phyloP scores from a whole-genome alignment of 2,329 filamentous ascomycete species.

The Lasiodiplodia theobromae region DNA sequence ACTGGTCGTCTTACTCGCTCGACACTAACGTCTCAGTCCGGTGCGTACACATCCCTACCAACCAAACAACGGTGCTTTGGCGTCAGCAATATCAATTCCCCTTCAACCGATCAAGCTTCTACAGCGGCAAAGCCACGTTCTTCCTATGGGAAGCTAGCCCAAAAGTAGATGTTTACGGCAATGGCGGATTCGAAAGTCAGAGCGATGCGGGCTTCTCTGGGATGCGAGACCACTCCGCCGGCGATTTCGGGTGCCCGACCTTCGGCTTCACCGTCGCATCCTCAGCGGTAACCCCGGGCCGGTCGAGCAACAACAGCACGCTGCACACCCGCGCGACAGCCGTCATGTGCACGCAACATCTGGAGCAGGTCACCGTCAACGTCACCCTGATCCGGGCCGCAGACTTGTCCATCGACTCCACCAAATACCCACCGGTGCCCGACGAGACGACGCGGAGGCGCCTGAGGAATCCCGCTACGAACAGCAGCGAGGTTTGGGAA shows the following conservation, averaged over 20 bases:
- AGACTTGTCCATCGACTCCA: constrained; percentile 3
- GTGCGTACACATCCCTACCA: constrained; percentile 1
- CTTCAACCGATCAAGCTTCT: not conserved
- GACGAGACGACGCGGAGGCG: not conserved
- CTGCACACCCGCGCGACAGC: not conserved
- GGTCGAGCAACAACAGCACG: not conserved
- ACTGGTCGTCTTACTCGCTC: not conserved
- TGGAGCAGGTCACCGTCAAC: constrained; percentile 1
- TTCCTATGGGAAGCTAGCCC: not conserved
- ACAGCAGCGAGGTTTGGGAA: not conserved
- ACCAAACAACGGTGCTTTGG: not conserved
- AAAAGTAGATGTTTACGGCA: not conserved
- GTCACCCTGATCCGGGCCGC: constrained; percentile 1
- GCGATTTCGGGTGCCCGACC: not conserved
- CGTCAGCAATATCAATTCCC: not conserved
- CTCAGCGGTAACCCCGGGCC: not conserved
- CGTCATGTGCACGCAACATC: constrained; percentile 1
- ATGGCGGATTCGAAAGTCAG: not conserved
- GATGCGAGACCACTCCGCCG: not conserved
- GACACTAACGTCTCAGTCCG: not conserved
- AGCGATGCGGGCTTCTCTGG: not conserved
- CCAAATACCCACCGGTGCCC: not conserved
- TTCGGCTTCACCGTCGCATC: constrained; percentile 3
- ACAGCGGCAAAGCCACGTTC: not conserved
- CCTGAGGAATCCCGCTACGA: not conserved